Evolutionary conservation across 139 green algal genomes (phyloP).

Genomic region (Nannochloris sp.): DNA sequence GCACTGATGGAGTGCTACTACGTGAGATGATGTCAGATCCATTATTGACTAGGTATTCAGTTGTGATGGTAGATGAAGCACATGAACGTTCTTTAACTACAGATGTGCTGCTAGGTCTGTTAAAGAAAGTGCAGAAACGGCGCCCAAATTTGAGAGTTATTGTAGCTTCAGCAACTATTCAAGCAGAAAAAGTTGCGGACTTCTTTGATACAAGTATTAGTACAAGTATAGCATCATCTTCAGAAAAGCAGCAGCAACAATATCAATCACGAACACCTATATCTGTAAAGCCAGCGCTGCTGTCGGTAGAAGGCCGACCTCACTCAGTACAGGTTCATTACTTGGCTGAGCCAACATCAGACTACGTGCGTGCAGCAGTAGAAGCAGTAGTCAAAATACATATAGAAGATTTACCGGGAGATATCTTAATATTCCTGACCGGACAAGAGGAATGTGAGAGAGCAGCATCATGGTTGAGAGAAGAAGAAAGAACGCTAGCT

Average conservation of each 20-base stretch:
- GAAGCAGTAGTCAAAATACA: conserved; percentile 66
- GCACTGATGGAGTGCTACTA: conserved; percentile 88
- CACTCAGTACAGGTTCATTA: conserved; percentile 82
- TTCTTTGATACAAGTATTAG: conserved; percentile 66
- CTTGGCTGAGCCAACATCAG: conserved; percentile 40
- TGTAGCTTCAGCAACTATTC: conserved; percentile 82
- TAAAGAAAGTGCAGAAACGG: conserved; percentile 77
- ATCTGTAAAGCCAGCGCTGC: conserved; percentile 46
- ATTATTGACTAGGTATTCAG: conserved; percentile 63
- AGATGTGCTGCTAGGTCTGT: conserved; percentile 82
- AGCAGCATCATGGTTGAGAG: conserved; percentile 44
- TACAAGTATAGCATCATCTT: conserved; percentile 57
- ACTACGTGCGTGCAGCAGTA: conserved; percentile 74
- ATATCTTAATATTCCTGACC: conserved; percentile 92
- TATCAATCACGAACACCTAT: conserved; percentile 82
- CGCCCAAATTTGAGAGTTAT: conserved; percentile 81
- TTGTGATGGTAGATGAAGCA: conserved; percentile 91
- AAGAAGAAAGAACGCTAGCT: conserved; percentile 39
- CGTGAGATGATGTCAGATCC: conserved; percentile 83
- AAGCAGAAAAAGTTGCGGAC: conserved; percentile 54
- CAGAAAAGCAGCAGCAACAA: conserved; percentile 26
- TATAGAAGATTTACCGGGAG: conserved; percentile 62
- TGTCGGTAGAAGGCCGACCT: conserved; percentile 64
- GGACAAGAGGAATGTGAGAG: conserved; percentile 65
- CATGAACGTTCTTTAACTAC: conserved; percentile 83